phyloP scores from a whole-genome alignment of 352 stramenopile species.

The Globisporangium carolinianum region DNA sequence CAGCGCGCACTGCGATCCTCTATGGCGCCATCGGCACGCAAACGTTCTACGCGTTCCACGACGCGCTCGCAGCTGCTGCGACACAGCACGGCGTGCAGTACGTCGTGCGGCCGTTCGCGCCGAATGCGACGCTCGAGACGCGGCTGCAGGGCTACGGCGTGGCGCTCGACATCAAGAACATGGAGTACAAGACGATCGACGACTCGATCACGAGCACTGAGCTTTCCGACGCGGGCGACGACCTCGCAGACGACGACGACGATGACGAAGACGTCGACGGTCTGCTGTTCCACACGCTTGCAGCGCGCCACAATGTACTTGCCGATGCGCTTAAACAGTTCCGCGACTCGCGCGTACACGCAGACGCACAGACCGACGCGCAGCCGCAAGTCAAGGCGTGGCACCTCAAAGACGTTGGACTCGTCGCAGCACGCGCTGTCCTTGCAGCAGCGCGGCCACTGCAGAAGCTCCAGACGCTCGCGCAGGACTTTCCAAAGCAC shows the following conservation, averaged over 20 bases:
- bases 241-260: slow-evolving; percentile 17
- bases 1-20: slow-evolving; percentile 55
- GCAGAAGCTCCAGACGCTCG: slow-evolving; percentile 64
- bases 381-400: slow-evolving; percentile 58
- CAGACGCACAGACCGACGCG: slow-evolving; percentile 22
- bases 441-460: slow-evolving; percentile 72
- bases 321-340: slow-evolving; percentile 46
- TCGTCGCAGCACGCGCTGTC: slow-evolving; percentile 72
- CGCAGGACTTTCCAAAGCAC: slow-evolving; percentile 88
- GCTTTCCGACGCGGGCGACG: slow-evolving; percentile 19
- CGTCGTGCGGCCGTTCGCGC: slow-evolving; percentile 76
- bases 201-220: slow-evolving; percentile 67
- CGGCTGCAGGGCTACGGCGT: slow-evolving; percentile 90
- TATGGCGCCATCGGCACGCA: slow-evolving; percentile 74
- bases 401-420: slow-evolving; percentile 86
- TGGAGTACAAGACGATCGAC: slow-evolving; percentile 96
- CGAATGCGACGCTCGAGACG: slow-evolving; percentile 60
- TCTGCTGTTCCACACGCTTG: slow-evolving; percentile 52
- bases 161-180: slow-evolving; percentile 94
- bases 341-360: slow-evolving; percentile 36
- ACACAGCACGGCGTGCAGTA: slow-evolving; percentile 62
- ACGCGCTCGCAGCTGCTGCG: slow-evolving; percentile 45
- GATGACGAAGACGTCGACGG: slow-evolving; percentile 25
- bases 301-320: slow-evolving; percentile 35
- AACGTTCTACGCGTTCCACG: slow-evolving; percentile 68